These are phyloP conservation scores for Rhodotorula sp. DNA, from an alignment of 1,284 basidiomycete genomes.

Conservation along the genomic window DNA sequence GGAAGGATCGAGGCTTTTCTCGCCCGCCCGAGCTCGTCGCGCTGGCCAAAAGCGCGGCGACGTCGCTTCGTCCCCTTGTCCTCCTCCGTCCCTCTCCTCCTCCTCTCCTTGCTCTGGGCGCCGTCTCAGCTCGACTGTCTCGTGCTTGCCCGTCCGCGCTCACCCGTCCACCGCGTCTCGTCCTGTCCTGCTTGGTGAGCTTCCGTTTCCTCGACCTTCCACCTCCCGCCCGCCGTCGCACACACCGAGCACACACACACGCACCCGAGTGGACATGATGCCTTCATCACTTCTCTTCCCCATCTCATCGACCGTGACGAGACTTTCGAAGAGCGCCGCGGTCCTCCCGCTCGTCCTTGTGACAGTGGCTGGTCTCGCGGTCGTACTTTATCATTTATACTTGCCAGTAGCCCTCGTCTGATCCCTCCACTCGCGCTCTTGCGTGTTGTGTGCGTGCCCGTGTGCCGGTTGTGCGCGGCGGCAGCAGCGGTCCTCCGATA, in stretches of 20 bases:
- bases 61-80: neutral
- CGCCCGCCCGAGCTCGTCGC: too few relatives aligned
- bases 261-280: slow-evolving; percentile 17
- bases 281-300: slow-evolving; percentile 37
- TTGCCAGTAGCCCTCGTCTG: slow-evolving; percentile 39
- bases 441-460: neutral
- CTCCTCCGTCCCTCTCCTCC: neutral
- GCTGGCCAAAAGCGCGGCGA: too few relatives aligned
- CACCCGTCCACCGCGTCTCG: neutral
- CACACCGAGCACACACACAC: too few relatives aligned
- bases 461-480: neutral
- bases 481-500: neutral
- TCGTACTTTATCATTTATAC: slow-evolving; percentile 20
- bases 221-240: too few relatives aligned
- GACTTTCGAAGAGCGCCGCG: slow-evolving; percentile 32
- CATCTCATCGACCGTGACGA: slow-evolving; percentile 39
- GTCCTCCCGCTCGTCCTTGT: neutral
- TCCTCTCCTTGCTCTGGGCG: neutral
- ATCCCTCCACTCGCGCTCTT: slow-evolving; percentile 9
- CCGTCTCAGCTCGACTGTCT: neutral
- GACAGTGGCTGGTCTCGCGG: slow-evolving; percentile 11
- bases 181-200: neutral
- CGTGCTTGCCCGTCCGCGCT: neutral
- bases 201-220: too few relatives aligned
- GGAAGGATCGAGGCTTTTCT: too few relatives aligned